A percentile compares a stretch with the other conserved stretches of the same genome.
Conservation (phyloP, 805 yeast species). For the Barnettozyma salicaria region DNA sequence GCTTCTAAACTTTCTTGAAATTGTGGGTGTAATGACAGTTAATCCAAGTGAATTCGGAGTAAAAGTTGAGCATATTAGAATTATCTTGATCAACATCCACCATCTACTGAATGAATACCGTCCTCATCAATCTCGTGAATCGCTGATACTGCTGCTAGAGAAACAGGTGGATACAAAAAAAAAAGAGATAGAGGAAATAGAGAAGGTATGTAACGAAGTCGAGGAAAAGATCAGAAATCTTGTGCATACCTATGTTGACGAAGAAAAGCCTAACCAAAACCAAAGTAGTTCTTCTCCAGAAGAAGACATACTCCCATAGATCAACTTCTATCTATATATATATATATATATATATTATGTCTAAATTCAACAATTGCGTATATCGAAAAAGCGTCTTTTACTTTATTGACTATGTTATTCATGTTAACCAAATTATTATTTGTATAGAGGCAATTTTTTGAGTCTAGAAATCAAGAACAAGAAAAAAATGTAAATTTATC, state of each 20-base stretch:
- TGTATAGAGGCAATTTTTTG: no score
- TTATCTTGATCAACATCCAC: conserved; percentile 81
- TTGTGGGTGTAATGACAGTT: conserved; percentile 68
- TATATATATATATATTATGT: no score
- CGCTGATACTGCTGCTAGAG: conserved; percentile 66
- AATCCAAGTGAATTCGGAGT: conserved; percentile 59
- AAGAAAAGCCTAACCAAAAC: conserved; percentile 3
- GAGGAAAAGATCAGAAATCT: conserved; percentile 31
- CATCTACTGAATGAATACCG: conserved; percentile 88
- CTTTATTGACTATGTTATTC: no score
- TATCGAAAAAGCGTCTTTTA: no score
- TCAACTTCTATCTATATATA: no score
- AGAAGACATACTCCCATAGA: conserved; percentile 1
- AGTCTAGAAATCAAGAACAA: no score
- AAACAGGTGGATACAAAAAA: conserved; percentile 63
- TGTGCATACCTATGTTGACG: conserved; percentile 26
- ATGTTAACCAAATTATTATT: no score
- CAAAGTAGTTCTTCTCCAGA: background rate
- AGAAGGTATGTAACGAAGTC: conserved; percentile 36
- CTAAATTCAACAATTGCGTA: no score
- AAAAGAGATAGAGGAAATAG: conserved; percentile 42
- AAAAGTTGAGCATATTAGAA: conserved; percentile 73
- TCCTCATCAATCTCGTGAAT: conserved; percentile 92
- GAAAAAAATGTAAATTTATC: no score
- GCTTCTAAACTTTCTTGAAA: conserved; percentile 72